Conservation (phyloP, 352 stramenopile genomes). For the Peronospora destructor region DNA sequence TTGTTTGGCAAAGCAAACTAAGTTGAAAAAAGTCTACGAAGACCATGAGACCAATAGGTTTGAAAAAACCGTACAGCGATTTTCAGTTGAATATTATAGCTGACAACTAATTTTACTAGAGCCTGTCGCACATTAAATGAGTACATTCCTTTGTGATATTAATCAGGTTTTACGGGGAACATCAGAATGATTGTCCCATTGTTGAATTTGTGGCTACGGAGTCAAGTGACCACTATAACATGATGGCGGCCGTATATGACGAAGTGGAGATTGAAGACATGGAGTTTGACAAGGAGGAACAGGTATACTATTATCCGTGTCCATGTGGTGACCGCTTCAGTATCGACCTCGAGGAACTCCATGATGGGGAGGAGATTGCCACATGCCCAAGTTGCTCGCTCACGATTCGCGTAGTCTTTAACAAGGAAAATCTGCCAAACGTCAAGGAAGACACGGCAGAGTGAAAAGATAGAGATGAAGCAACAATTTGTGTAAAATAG, state of each 20-base stretch:
- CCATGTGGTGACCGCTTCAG: constrained; percentile 94
- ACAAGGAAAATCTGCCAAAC: constrained; percentile 79
- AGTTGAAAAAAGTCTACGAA: background rate
- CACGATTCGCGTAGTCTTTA: constrained; percentile 93
- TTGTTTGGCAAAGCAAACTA: constrained; percentile 49
- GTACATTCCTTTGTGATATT: constrained; percentile 9
- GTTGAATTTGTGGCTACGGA: constrained; percentile 15
- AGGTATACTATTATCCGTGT: constrained; percentile 96
- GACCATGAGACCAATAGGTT: background rate
- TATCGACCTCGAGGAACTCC: constrained; percentile 80
- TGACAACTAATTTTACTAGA: constrained; percentile 1
- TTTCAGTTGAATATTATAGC: constrained; percentile 1
- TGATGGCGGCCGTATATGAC: constrained; percentile 91
- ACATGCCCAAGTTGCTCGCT: constrained; percentile 95
- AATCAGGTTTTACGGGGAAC: constrained; percentile 19
- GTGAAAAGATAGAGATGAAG: background rate
- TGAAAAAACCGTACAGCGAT: background rate
- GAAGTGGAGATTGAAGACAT: constrained; percentile 99
- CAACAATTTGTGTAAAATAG: constrained; percentile 19
- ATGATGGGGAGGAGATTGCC: constrained; percentile 96
- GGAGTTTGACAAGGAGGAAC: constrained; percentile 90
- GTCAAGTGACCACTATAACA: background rate
- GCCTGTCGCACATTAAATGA: too few relatives aligned
- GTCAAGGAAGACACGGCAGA: constrained; percentile 24
- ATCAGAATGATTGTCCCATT: background rate